Conservation (phyloP, 495 filamentous ascomycete species). For the Evernia prunastri region DNA sequence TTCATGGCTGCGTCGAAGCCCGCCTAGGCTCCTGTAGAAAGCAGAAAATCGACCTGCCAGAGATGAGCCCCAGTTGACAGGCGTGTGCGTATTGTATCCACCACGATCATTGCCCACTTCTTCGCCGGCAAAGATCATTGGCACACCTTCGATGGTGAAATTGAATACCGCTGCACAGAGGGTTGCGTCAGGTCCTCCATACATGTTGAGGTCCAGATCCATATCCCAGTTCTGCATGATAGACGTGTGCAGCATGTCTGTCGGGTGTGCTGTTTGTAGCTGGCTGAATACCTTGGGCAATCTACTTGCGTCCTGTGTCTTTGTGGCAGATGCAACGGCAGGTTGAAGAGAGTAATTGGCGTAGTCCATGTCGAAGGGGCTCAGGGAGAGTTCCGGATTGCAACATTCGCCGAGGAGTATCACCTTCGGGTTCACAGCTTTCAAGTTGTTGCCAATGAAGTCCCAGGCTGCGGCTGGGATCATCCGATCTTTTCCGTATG, state of each 20-base stretch:
- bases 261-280: slow-evolving; percentile 1
- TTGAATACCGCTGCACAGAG: slow-evolving; percentile 7
- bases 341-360: slow-evolving; percentile 13
- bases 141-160: slow-evolving; percentile 7
- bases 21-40: slow-evolving; percentile 4
- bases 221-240: slow-evolving; percentile 12
- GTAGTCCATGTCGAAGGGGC: slow-evolving; percentile 6
- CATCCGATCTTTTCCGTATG: slow-evolving; percentile 6
- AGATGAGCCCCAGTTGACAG: background rate
- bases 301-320: background rate
- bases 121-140: slow-evolving; percentile 7
- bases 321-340: slow-evolving; percentile 6
- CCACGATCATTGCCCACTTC: slow-evolving; percentile 11
- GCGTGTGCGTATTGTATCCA: slow-evolving; percentile 1
- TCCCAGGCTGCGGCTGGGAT: slow-evolving; percentile 4
- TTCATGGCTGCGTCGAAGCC: slow-evolving; percentile 1
- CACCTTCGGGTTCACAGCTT: slow-evolving; percentile 3
- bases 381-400: slow-evolving; percentile 6
- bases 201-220: slow-evolving; percentile 8
- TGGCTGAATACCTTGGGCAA: background rate
- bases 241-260: slow-evolving; percentile 9
- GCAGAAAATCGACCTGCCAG: slow-evolving; percentile 1
- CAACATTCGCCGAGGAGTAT: slow-evolving; percentile 10
- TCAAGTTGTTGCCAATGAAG: slow-evolving; percentile 3
- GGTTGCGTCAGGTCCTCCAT: slow-evolving; percentile 4